These are phyloP conservation scores for Dictyostelium brefeldianum DNA, from an alignment of 78 protist species.

Conservation along the genomic window DNA sequence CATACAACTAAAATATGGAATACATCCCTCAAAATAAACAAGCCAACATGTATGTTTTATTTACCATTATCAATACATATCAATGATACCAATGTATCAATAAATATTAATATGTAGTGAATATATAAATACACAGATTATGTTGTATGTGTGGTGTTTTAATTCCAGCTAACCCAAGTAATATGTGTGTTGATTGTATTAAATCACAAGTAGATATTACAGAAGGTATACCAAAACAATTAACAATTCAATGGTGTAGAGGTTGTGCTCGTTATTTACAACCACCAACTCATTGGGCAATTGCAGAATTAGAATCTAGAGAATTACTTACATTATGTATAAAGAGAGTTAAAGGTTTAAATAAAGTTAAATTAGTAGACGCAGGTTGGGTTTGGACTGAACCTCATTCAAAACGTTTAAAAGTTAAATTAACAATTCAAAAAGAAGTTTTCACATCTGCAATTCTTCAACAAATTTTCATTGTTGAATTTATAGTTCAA, in stretches of 20 bases:
- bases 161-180: slow-evolving; percentile 95
- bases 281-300: slow-evolving; percentile 94
- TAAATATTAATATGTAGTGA: neutral
- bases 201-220: slow-evolving; percentile 96
- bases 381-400: slow-evolving; percentile 99
- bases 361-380: slow-evolving; percentile 95
- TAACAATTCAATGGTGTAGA: slow-evolving; percentile 91
- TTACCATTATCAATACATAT: too few species aligned
- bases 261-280: slow-evolving; percentile 96
- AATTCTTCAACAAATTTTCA: slow-evolving; percentile 90
- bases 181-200: slow-evolving; percentile 98
- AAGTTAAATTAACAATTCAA: slow-evolving; percentile 96
- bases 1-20: neutral
- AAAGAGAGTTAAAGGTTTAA: slow-evolving; percentile 92
- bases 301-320: slow-evolving; percentile 92
- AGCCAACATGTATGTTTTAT: slow-evolving; percentile 13
- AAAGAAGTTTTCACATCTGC: slow-evolving; percentile 92
- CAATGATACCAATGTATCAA: too few species aligned
- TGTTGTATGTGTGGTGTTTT: slow-evolving; percentile 87
- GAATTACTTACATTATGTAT: slow-evolving; percentile 97
- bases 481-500: slow-evolving; percentile 94
- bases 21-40: slow-evolving; percentile 31
- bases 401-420: slow-evolving; percentile 98
- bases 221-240: slow-evolving; percentile 96
- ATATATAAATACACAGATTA: slow-evolving; percentile 25